These are phyloP conservation scores for Hapsidospora chrysogenum DNA, from an alignment of 495 filamentous ascomycete species.

Conservation along the genomic window DNA sequence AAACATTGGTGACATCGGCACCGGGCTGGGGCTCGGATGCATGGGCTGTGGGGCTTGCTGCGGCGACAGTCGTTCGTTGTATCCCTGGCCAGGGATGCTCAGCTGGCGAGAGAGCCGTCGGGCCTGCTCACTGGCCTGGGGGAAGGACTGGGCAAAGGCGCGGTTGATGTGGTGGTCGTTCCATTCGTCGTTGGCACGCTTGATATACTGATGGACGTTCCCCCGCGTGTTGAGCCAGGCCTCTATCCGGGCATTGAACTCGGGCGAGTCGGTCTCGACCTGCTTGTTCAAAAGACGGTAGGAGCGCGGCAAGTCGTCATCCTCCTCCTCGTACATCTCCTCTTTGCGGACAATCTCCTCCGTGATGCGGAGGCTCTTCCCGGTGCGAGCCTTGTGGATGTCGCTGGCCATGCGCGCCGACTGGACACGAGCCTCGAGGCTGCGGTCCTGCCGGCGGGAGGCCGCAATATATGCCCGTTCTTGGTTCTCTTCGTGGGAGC, in stretches of 20 bases:
- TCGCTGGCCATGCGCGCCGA: slow-evolving; percentile 78
- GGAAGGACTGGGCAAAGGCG: neutral
- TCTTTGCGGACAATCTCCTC: slow-evolving; percentile 81
- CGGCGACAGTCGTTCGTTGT: too few relatives aligned
- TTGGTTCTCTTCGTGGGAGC: slow-evolving; percentile 80
- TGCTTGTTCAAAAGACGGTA: slow-evolving; percentile 39
- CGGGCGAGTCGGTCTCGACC: slow-evolving; percentile 31
- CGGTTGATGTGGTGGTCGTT: neutral
- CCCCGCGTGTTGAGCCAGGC: slow-evolving; percentile 41
- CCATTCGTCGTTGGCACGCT: neutral
- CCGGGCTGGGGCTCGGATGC: neutral
- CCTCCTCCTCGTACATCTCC: slow-evolving; percentile 96
- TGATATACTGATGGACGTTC: neutral
- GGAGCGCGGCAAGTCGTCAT: slow-evolving; percentile 41
- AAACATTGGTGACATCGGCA: neutral
- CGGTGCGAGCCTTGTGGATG: slow-evolving; percentile 80
- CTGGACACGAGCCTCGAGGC: slow-evolving; percentile 75
- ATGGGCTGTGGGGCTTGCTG: neutral
- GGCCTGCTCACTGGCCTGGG: neutral
- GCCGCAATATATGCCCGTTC: slow-evolving; percentile 93
- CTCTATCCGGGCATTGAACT: slow-evolving; percentile 40
- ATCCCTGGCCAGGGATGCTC: too few relatives aligned
- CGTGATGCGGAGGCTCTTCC: slow-evolving; percentile 66
- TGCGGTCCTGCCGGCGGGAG: slow-evolving; percentile 78
- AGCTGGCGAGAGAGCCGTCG: neutral